Conservation (phyloP, 164 flowering plant species). For the Chloranthus sessilifolius region DNA sequence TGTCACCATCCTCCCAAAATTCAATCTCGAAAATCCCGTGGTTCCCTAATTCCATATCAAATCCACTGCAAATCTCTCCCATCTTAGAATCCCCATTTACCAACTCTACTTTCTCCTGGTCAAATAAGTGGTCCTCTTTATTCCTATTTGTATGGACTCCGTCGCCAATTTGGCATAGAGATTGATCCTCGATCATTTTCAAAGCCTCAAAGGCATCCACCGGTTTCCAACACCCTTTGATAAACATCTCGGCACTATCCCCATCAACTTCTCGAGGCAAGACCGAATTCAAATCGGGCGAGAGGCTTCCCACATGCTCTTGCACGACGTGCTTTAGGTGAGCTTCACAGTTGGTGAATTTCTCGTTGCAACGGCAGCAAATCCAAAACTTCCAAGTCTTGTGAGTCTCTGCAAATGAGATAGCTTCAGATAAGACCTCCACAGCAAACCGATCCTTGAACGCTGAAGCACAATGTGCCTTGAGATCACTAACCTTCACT, state of each 20-base stretch:
- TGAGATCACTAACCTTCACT: conserved; percentile 48
- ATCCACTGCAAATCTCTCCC: conserved; percentile 27
- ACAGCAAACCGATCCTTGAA: conserved; percentile 52
- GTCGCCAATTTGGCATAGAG: conserved; percentile 26
- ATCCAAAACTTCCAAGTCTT: conserved; percentile 79
- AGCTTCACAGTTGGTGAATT: conserved; percentile 51
- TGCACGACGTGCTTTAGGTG: conserved; percentile 73
- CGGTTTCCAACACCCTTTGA: conserved; percentile 78
- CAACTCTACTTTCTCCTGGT: too few relatives aligned
- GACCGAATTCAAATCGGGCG: conserved; percentile 57
- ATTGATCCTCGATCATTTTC: conserved; percentile 47
- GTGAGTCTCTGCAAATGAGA: conserved; percentile 47
- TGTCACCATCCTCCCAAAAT: conserved; percentile 33
- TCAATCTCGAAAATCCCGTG: conserved; percentile 21
- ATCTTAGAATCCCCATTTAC: conserved; percentile 6
- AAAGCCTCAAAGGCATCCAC: conserved; percentile 62
- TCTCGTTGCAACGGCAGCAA: conserved; percentile 75
- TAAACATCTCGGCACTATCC: conserved; percentile 85
- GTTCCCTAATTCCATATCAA: conserved; percentile 19
- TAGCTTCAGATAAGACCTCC: conserved; percentile 67
- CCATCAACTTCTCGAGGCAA: conserved; percentile 62
- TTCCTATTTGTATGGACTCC: conserved; percentile 24
- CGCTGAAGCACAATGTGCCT: conserved; percentile 41
- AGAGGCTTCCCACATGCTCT: conserved; percentile 71
- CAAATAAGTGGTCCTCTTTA: conserved; percentile 31